Evolutionary conservation across 768 basidiomycete species (phyloP), one percentile per base, ranked within the genome.

Genomic region (Agrocybe chaxingu): DNA sequence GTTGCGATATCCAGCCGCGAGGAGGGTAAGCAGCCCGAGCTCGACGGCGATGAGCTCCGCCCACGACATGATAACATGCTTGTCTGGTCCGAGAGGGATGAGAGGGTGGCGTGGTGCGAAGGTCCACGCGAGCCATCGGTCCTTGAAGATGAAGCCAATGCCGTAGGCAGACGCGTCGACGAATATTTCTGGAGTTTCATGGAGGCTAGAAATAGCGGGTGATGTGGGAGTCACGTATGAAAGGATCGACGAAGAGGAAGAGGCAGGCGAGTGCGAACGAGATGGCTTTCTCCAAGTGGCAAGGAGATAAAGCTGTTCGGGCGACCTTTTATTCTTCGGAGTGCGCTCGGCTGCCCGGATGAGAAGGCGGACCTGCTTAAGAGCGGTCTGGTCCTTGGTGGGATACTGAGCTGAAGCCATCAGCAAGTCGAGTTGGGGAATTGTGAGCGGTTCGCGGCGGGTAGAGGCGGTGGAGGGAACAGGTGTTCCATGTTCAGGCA

Each of bases 41-140:
- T 75, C 73, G 3, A 72, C 58, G 0, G 70, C 74, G 2, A 73
- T 61, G 60, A 74, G 70, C 50, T 76, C 73, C 0, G 67, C 74
- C 74, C 75, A 76, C 0, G 56, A 56, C 48, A 70, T 70, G 7
- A 73, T 71, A 12, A 68, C 57, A 0, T 65, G 53, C 1, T 58
- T 62, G 7, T 66, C 54, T 1, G 45, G 19, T 9, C 55, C 58
- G 8, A 53, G 18, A 3, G 56, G 55, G 7, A 58, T 50, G 1
- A 42, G 34, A 0, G 54, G 54, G 61, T 70, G 70, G 0, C 59
- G 58, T 0, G 24, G 30, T 29, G 16, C 33, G 7, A 75, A 61
- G 8, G 57, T 41, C 71, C 69, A 75, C 0, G 70, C 66, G 0
- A 67, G 57, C 72, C 71, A 76, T 0, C 41, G 45, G 7, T 57